A percentile compares a stretch with the other conserved stretches of the same genome.
Evolutionary conservation across 768 basidiomycete species (phyloP).

Genomic region (Boletellus ananas): DNA sequence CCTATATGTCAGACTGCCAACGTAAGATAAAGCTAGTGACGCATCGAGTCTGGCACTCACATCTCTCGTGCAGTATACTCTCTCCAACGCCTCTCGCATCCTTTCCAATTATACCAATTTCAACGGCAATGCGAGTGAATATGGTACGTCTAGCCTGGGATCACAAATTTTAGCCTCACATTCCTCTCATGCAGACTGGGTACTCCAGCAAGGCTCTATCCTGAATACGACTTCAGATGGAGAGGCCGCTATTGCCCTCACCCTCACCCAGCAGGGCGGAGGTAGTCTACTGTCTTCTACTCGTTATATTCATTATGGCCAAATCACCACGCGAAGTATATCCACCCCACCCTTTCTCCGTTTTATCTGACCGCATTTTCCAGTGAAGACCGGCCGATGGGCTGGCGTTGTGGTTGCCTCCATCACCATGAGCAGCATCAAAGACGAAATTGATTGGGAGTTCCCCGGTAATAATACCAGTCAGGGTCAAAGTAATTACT

Average conservation of each 20-base stretch:
- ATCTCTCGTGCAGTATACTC: conserved; percentile 44
- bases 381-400: conserved; percentile 80
- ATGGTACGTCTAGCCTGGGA: conserved; percentile 41
- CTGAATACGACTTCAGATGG: conserved; percentile 58
- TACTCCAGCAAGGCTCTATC: conserved; percentile 62
- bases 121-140: conserved; percentile 69
- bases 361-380: neutral
- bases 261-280: conserved; percentile 65
- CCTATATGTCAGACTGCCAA: conserved; percentile 66
- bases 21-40: conserved; percentile 34
- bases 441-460: conserved; percentile 88
- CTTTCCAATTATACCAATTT: conserved; percentile 62
- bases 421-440: conserved; percentile 80
- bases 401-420: conserved; percentile 79
- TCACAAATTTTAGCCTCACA: neutral
- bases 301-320: conserved; percentile 79
- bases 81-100: conserved; percentile 63
- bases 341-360: neutral
- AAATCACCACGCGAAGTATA: conserved; percentile 59
- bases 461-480: conserved; percentile 63
- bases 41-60: neutral
- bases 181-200: conserved; percentile 51
- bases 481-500: conserved; percentile 74
- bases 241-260: conserved; percentile 58
- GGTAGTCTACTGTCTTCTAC: conserved; percentile 80